Evolutionary conservation across 352 stramenopile species (phyloP).

Genomic region (Phytopythium montanum): DNA sequence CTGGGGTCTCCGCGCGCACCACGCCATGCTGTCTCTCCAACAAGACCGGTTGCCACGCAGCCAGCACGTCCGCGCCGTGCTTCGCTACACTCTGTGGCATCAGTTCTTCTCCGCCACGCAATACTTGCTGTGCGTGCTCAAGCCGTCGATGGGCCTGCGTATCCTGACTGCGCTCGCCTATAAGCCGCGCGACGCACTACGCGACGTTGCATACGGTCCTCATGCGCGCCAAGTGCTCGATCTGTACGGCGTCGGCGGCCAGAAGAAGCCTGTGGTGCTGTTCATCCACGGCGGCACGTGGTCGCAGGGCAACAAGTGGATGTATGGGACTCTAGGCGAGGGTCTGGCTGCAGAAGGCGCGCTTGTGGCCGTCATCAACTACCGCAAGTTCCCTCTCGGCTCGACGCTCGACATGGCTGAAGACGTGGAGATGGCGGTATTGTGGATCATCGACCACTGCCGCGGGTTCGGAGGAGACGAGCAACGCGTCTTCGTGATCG

Average conservation of each 20-base stretch:
- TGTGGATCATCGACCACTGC: conserved; percentile 49
- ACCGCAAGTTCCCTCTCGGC: conserved; percentile 87
- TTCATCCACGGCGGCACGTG: conserved; percentile 89
- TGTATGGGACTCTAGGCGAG: conserved; percentile 63
- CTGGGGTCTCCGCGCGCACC: conserved; percentile 18
- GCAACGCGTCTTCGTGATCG: conserved; percentile 45
- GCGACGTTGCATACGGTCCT: conserved; percentile 38
- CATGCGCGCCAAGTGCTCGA: conserved; percentile 56
- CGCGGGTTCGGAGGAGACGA: conserved; percentile 42
- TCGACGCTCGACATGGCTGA: conserved; percentile 85
- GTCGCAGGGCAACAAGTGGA: conserved; percentile 73
- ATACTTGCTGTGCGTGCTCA: conserved; percentile 50
- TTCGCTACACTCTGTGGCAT: conserved; percentile 50
- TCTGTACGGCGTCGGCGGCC: conserved; percentile 39
- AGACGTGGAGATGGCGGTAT: conserved; percentile 78
- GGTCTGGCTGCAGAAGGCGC: conserved; percentile 52
- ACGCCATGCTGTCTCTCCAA: conserved; percentile 15
- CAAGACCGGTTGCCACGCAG: conserved; percentile 12
- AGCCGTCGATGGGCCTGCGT: conserved; percentile 39
- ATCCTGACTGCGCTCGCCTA: conserved; percentile 42
- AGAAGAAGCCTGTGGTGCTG: conserved; percentile 70
- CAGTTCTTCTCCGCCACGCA: conserved; percentile 50
- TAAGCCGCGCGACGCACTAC: conserved; percentile 19
- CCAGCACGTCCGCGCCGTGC: conserved; percentile 9
- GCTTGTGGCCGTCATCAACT: conserved; percentile 87